A percentile compares a stretch with the other conserved stretches of the same genome.
phyloP scores from a whole-genome alignment of 768 basidiomycete genomes.

The Termitomyces sp. region DNA sequence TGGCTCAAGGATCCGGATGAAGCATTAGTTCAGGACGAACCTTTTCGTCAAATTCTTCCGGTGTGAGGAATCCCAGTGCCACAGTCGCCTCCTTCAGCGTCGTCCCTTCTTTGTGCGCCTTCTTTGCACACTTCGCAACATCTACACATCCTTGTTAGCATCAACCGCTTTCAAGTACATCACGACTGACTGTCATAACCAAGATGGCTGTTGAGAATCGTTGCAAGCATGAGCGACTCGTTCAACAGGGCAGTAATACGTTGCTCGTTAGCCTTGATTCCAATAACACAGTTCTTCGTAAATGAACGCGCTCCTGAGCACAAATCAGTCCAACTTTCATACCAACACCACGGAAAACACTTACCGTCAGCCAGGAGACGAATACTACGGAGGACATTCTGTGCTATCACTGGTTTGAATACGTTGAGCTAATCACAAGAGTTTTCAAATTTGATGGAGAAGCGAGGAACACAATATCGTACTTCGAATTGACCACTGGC shows the following conservation, averaged over 20 bases:
- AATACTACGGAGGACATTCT: slow-evolving; percentile 95
- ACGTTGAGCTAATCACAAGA: slow-evolving; percentile 72
- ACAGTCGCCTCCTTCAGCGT: slow-evolving; percentile 96
- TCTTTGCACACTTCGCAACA: slow-evolving; percentile 98
- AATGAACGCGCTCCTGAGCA: slow-evolving; percentile 77
- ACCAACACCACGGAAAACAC: slow-evolving; percentile 12
- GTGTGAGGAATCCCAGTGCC: slow-evolving; percentile 74
- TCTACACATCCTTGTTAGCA: slow-evolving; percentile 40
- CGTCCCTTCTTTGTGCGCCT: slow-evolving; percentile 98
- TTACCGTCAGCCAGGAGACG: slow-evolving; percentile 87
- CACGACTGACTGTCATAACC: slow-evolving; percentile 88
- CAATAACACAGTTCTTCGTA: slow-evolving; percentile 95
- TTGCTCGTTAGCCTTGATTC: slow-evolving; percentile 94
- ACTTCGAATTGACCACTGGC: slow-evolving; percentile 98
- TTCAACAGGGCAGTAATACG: slow-evolving; percentile 84
- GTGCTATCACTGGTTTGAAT: slow-evolving; percentile 98
- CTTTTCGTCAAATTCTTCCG: slow-evolving; percentile 92
- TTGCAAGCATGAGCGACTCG: slow-evolving; percentile 97
- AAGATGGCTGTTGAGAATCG: slow-evolving; percentile 91
- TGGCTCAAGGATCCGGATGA: slow-evolving; percentile 36
- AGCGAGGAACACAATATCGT: slow-evolving; percentile 13
- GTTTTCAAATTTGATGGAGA: neutral
- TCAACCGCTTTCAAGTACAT: slow-evolving; percentile 1
- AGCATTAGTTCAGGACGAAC: slow-evolving; percentile 92
- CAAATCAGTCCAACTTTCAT: neutral